Percentiles rank a stretch among this genome's conserved stretches.
Conservation (phyloP, 805 yeast genomes). For the Ogataea methylovora region DNA sequence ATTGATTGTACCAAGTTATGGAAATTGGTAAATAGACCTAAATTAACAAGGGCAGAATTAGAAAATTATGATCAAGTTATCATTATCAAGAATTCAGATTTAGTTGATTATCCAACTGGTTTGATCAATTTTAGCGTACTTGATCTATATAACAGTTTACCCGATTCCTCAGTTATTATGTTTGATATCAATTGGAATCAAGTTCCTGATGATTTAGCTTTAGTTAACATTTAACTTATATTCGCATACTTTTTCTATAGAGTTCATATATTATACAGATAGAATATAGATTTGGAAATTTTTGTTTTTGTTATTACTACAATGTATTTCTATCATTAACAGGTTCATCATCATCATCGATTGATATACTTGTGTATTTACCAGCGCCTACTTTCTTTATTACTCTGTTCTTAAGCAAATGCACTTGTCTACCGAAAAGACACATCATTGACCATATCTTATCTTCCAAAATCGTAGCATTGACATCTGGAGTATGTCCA, state of each 20-base stretch:
- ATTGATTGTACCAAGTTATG: constrained; percentile 14
- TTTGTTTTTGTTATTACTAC: neutral
- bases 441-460: constrained; percentile 29
- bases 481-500: neutral
- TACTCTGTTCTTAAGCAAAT: neutral
- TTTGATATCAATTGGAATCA: constrained; percentile 21
- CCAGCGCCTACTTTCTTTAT: neutral
- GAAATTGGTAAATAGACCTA: neutral
- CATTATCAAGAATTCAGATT: constrained; percentile 10
- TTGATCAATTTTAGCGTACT: constrained; percentile 8
- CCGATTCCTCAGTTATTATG: too few species aligned
- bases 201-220: constrained; percentile 27
- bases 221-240: too few species aligned
- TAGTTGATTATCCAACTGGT: constrained; percentile 14
- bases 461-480: constrained; percentile 17
- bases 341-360: neutral
- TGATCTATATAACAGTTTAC: constrained; percentile 8
- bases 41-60: too few species aligned
- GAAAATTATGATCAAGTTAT: constrained; percentile 3
- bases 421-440: constrained; percentile 5
- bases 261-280: neutral
- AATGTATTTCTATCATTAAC: too few species aligned
- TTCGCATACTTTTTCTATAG: too few species aligned
- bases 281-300: neutral
- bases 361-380: neutral